Base-by-base conservation (phyloP, 305 asterid genomes). In the Andrographis paniculata region DNA sequence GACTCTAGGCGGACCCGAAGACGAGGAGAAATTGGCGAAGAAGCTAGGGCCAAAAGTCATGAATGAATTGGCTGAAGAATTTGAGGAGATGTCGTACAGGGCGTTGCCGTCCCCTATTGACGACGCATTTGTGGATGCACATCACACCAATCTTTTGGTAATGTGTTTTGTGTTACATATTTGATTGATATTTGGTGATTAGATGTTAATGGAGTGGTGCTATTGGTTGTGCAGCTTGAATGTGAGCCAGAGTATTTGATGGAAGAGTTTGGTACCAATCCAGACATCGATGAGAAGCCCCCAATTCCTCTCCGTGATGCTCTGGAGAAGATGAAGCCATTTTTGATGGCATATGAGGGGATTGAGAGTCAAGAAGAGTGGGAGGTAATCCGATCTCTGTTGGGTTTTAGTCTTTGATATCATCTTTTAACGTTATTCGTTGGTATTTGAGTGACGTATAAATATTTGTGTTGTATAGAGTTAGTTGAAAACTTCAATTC, bases 231-330 rank as follows among this genome's bases (percentile, higher is more conserved):
- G 58, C 80, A 87, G 99, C 61, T 86, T 61, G 99, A 91, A 60
- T 83, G 94, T 48, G 96, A 86, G 36, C 95, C 88, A 0, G 99
- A 91, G 79, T 91, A 56, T 60, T 11, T 78, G 61, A 76, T 86
- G 94, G 96, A 66, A 55, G 87, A 83, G 42, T 86, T 86, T 62
- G 84, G 72, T 56, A 66, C 71, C 14, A 86, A 83, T 59, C 98
- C 98, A 0, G 98, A 86, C 70, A 83, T 91, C 45, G 94, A 91
- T 55, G 98, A 91, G 68, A 78, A 75, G 43, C 89, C 94, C 59
- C 93, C 84, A 7, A 78, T 80, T 49, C 42, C 95, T 51, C 88
- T 86, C 13, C 74, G 73, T 6, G 96, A 80, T 43, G 92, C 94
- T 19, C 80, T 91, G 19, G 92, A 86, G 73, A 91, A 91, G 77